Evolutionary conservation across 805 yeast genomes (phyloP).

Genomic region (Candida cerambycidarum): DNA sequence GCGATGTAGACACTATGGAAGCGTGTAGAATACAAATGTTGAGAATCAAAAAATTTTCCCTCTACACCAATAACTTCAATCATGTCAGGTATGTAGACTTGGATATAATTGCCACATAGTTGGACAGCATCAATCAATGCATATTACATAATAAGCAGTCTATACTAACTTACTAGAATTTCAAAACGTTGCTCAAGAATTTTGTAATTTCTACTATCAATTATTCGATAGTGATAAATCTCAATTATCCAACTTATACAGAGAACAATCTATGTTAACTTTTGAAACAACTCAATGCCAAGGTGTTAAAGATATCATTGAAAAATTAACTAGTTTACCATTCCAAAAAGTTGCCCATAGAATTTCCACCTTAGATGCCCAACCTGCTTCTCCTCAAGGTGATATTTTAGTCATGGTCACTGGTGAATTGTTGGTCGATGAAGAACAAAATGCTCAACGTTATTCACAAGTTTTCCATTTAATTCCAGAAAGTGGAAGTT

Average conservation of each 20-base stretch:
- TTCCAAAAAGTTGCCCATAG: slow-evolving; percentile 92
- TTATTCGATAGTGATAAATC: slow-evolving; percentile 92
- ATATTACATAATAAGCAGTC: background rate
- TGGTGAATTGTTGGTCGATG: slow-evolving; percentile 90
- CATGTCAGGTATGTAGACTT: slow-evolving; percentile 11
- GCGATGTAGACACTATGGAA: too few species aligned
- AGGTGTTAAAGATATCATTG: slow-evolving; percentile 91
- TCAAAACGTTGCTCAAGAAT: slow-evolving; percentile 63
- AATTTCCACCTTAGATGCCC: slow-evolving; percentile 94
- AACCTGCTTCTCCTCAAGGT: slow-evolving; percentile 90
- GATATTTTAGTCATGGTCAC: slow-evolving; percentile 97
- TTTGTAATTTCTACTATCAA: slow-evolving; percentile 94
- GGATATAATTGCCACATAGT: slow-evolving; percentile 18
- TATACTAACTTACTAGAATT: slow-evolving; percentile 15
- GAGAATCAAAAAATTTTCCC: slow-evolving; percentile 5
- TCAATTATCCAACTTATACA: slow-evolving; percentile 88
- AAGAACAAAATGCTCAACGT: slow-evolving; percentile 92
- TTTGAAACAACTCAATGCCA: slow-evolving; percentile 93
- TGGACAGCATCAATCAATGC: slow-evolving; percentile 24
- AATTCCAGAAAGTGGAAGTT: slow-evolving; percentile 87
- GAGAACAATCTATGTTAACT: slow-evolving; percentile 96
- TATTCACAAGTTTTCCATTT: slow-evolving; percentile 97
- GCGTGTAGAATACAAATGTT: slow-evolving; percentile 6
- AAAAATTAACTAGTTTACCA: slow-evolving; percentile 84
- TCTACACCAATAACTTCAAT: background rate